phyloP scores from a whole-genome alignment of 2,329 filamentous ascomycete genomes.

The Chrysosporium keratinophilum region DNA sequence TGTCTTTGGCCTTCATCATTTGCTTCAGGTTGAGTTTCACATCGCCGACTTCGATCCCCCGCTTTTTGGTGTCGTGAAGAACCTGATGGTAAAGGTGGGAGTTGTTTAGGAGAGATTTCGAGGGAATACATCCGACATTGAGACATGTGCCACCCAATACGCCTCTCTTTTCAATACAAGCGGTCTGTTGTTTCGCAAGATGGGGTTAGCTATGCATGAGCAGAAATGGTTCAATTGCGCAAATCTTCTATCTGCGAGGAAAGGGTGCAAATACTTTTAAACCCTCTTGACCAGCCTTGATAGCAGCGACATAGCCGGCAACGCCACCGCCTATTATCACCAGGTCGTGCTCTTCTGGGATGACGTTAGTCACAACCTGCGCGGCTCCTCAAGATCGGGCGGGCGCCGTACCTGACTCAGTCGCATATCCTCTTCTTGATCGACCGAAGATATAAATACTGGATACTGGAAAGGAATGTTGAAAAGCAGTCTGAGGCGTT shows the following conservation, averaged over 20 bases:
- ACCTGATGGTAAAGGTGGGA: conserved; percentile 97
- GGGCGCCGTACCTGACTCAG: conserved; percentile 35
- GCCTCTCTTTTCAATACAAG: conserved; percentile 97
- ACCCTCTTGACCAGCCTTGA: conserved; percentile 96
- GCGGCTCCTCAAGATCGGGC: background rate
- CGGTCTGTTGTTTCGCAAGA: conserved; percentile 49
- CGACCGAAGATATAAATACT: conserved; percentile 41
- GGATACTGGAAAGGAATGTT: conserved; percentile 29
- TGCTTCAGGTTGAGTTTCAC: conserved; percentile 90
- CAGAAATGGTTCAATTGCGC: background rate
- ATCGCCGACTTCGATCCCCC: conserved; percentile 93
- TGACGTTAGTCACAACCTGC: conserved; percentile 16
- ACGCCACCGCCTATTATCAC: conserved; percentile 97
- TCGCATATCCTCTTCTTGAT: conserved; percentile 48
- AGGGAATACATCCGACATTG: conserved; percentile 98
- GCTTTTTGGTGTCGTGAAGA: conserved; percentile 90
- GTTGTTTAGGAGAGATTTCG: conserved; percentile 99
- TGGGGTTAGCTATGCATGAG: conserved; percentile 13
- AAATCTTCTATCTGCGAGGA: background rate
- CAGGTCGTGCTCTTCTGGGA: conserved; percentile 80
- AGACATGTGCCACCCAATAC: conserved; percentile 91
- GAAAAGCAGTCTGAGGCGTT: conserved; percentile 27
- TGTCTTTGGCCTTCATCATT: conserved; percentile 99
- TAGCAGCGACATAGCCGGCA: conserved; percentile 95
- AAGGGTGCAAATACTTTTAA: conserved; percentile 58